Conservation (phyloP, 2,329 filamentous ascomycete genomes). For the Phyllosticta citrichinensis region DNA sequence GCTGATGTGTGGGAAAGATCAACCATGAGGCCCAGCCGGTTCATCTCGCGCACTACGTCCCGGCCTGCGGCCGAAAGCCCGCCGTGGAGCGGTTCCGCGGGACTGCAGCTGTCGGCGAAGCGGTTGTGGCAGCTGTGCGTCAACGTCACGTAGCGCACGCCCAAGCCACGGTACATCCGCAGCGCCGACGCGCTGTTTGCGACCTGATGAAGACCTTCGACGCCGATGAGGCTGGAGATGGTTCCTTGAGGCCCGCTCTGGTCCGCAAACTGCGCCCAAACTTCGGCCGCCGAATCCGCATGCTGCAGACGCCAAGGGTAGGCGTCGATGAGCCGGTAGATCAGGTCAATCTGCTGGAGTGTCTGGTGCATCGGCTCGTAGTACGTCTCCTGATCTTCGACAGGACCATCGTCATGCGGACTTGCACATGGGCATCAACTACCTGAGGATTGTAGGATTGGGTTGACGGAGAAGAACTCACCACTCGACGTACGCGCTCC, state of each 20-base stretch:
- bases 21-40: neutral
- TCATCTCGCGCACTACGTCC: neutral
- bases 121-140: constrained; percentile 10
- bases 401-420: neutral
- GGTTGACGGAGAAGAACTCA: no score
- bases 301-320: neutral
- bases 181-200: constrained; percentile 7
- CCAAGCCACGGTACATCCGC: constrained; percentile 9
- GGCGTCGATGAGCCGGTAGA: neutral
- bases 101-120: constrained; percentile 5
- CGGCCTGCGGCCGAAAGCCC: neutral
- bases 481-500: neutral
- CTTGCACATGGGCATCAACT: no score
- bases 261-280: neutral
- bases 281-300: neutral
- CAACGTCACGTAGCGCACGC: constrained; percentile 12
- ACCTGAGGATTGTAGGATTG: no score
- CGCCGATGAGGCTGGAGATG: constrained; percentile 7
- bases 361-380: neutral
- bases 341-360: neutral
- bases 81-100: neutral
- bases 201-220: constrained; percentile 13
- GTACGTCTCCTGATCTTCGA: neutral
- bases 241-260: neutral
- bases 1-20: constrained; percentile 8